Evolutionary conservation across 2,329 filamentous ascomycete genomes (phyloP).

Genomic region (Calonectria hongkongensis): DNA sequence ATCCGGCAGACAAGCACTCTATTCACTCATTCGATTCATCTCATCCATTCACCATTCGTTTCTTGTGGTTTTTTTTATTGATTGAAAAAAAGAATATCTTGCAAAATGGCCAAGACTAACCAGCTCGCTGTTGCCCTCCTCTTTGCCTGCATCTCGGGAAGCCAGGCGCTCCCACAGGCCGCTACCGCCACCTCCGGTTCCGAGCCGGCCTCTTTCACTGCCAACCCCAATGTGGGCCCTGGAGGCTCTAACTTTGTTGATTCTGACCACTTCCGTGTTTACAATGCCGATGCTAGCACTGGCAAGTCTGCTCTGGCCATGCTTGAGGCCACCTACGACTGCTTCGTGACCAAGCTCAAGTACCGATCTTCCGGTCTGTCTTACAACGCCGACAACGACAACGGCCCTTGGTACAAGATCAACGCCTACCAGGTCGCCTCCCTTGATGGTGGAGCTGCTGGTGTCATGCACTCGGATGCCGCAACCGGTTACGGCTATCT

Average conservation of each 20-base stretch:
- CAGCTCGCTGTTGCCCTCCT: slow-evolving; percentile 37
- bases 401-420: slow-evolving; percentile 66
- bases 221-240: slow-evolving; percentile 58
- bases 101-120: slow-evolving; percentile 45
- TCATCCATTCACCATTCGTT: not conserved
- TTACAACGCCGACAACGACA: slow-evolving; percentile 57
- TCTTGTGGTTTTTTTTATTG: slow-evolving; percentile 3
- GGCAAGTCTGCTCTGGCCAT: slow-evolving; percentile 59
- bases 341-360: slow-evolving; percentile 61
- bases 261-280: slow-evolving; percentile 64
- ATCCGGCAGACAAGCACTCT: not conserved
- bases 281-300: slow-evolving; percentile 50
- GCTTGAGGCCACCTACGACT: slow-evolving; percentile 68
- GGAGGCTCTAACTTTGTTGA: slow-evolving; percentile 58
- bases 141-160: slow-evolving; percentile 43
- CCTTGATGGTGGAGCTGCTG: slow-evolving; percentile 62
- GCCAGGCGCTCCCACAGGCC: slow-evolving; percentile 45
- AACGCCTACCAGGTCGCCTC: slow-evolving; percentile 66
- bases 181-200: slow-evolving; percentile 23
- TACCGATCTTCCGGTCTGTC: slow-evolving; percentile 64
- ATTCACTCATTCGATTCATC: not conserved
- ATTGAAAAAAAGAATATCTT: not conserved
- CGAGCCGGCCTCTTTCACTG: slow-evolving; percentile 51
- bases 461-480: slow-evolving; percentile 64
- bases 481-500: slow-evolving; percentile 64